These are phyloP conservation scores for Leptographium wingfieldii DNA, from an alignment of 2,329 filamentous ascomycete species.

Conservation along the genomic window DNA sequence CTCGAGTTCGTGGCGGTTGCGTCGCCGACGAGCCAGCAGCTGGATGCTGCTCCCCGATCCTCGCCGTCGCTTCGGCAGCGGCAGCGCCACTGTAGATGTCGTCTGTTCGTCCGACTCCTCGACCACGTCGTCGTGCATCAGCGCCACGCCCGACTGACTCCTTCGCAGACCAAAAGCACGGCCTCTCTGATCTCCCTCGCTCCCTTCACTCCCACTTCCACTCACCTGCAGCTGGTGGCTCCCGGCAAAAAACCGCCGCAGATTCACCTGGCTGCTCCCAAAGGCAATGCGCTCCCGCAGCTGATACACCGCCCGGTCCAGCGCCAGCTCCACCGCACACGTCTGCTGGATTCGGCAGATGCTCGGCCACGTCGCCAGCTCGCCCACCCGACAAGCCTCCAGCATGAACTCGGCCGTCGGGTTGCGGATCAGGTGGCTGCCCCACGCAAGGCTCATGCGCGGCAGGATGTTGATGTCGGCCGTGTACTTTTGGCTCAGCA, in stretches of 20 bases:
- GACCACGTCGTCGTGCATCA: not conserved
- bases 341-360: conserved; percentile 75
- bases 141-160: not conserved
- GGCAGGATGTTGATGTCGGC: conserved; percentile 77
- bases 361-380: conserved; percentile 86
- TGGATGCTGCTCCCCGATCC: conserved; percentile 38
- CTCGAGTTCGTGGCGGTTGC: conserved; percentile 20
- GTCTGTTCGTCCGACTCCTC: not conserved
- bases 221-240: conserved; percentile 17
- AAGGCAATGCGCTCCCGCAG: conserved; percentile 58
- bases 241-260: conserved; percentile 32
- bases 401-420: conserved; percentile 81
- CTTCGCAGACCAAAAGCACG: not conserved
- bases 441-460: conserved; percentile 14
- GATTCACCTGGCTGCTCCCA: conserved; percentile 49
- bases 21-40: conserved; percentile 21
- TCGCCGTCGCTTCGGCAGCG: conserved; percentile 18
- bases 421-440: conserved; percentile 63
- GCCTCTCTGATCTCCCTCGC: not conserved
- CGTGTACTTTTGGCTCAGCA: conserved; percentile 82
- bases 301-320: conserved; percentile 62
- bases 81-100: not conserved
- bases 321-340: conserved; percentile 74
- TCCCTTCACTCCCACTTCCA: not conserved
- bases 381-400: conserved; percentile 61